Base-by-base conservation (phyloP, 306 rosid species). In the Cucurbita ficifolia region DNA sequence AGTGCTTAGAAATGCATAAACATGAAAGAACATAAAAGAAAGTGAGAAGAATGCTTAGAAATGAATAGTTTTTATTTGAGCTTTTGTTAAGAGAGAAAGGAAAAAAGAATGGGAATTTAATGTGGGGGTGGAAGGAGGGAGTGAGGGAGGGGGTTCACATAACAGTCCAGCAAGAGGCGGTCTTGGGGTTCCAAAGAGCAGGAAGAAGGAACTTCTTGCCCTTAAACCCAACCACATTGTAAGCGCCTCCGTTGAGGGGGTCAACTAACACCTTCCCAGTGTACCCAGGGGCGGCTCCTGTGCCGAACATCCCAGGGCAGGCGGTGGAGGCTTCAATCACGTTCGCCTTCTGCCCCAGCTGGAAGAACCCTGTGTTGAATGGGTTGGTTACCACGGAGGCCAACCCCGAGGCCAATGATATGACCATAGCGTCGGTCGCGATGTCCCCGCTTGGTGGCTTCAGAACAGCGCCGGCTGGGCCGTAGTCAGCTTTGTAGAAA, bases 371-470 rank as follows among this genome's bases (percentile, higher is more conserved):
- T 0, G 63, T 82, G 0, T 51, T 64, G 57, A 40, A 72, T 0
- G 92, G 96, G 65, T 86, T 87, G 1, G 90, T 83, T 13, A 83
- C 87, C 0, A 83, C 82, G 1, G 87, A 88, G 0, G 88, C 88
- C 79, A 89, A 49, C 0, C 90, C 92, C 1, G 86, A 77, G 0
- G 90, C 96, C 70, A 89, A n/a, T 19, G 81, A 56, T 33, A 75
- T 16, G 2, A 84, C 79, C 87, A 89, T 84, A 0, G 82, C 69
- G 29, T 89, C 96, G 0, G 84, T 85, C 5, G 75, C 90, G 0
- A 80, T 2, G 2, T 86, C 51, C 0, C 87, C 86, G 2, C 75
- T 87, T 0, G 92, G 88, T 2, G 92, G 87, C 29, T 9, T 43
- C 22, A 85, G 5, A 0, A 61, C 36, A 3, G 29, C 45, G 0